Percentiles rank a stretch among this genome's conserved stretches.
These are phyloP conservation scores for Closterium sp. DNA, from an alignment of 139 green algal genomes.

Conservation along the genomic window DNA sequence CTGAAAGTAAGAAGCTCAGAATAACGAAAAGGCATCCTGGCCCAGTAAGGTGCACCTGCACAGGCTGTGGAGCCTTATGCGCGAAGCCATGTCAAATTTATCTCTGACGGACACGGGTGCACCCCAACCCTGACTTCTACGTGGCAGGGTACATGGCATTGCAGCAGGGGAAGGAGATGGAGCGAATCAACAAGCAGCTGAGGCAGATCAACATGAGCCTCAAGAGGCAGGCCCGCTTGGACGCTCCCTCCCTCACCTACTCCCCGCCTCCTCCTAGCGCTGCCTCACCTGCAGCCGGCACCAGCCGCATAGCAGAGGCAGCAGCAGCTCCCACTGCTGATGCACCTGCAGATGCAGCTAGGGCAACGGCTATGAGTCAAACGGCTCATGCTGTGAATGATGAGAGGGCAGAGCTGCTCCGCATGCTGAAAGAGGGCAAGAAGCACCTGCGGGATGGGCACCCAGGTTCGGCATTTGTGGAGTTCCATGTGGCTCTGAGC, in stretches of 20 bases:
- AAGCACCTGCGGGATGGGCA: constrained; percentile 24
- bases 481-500: constrained; percentile 42
- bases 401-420: constrained; percentile 12
- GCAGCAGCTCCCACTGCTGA: neutral
- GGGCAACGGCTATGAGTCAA: neutral
- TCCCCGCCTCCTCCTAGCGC: constrained; percentile 1
- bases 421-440: constrained; percentile 34
- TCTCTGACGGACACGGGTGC: neutral
- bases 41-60: neutral
- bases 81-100: neutral
- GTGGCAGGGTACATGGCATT: constrained; percentile 33
- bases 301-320: constrained; percentile 1
- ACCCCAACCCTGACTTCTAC: neutral
- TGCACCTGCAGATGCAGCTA: neutral
- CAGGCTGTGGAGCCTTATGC: neutral
- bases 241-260: constrained; percentile 46
- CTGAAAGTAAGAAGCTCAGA: neutral
- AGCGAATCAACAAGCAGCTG: constrained; percentile 49
- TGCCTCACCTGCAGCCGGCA: neutral
- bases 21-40: neutral
- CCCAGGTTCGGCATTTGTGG: neutral
- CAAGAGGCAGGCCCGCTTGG: constrained; percentile 38
- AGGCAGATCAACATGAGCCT: constrained; percentile 52
- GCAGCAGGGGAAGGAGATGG: constrained; percentile 46
- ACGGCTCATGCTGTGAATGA: neutral